Evolutionary conservation across 306 rosid species (phyloP), one percentile per base, ranked within the genome.

Genomic region (Canavalia gladiata): DNA sequence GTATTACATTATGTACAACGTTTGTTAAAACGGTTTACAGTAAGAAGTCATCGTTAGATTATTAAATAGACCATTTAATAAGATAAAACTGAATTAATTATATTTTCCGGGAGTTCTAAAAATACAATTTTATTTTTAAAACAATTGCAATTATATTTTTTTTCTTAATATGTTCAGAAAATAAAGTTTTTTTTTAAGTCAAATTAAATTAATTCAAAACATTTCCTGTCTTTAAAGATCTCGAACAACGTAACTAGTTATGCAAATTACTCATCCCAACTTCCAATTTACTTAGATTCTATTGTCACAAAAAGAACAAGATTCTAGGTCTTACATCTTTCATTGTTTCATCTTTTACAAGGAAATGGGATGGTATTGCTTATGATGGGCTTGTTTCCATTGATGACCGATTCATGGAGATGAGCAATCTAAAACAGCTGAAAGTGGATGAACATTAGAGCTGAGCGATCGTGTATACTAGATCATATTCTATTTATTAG

Each of bases 401-500:
- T 6, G 34, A 56, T 6, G 10, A 25, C 11, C 25, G 62, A 56
- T 56, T 25, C 33, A 6, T 57, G 7, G 64, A 57, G 2, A 29
- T 8, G 13, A 7, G 65, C 65, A 59, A 8, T 34, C 41, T 31
- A 8, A 59, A 59, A 3, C 39, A 59, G 7, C n/a, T 6, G 6
- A 59, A 50, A 34, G 55, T 6, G 5, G 51, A 74, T 4, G 39
- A 75, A 57, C 64, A 75, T 33, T 50, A 67, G 52, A 67, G 51
- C 52, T 58, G 51, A 58, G 30, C 29, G 30, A 30, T 58, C 41
- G 68, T 28, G 67, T 37, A 13, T 72, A 33, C 49, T n/a, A 30
- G 31, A 73, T 81, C 65, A 29, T 72, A 9, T 62, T 47, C 2
- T 8, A 4, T 74, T 25, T 54, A 1, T 74, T 6, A 18, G 13